Conservation (phyloP, 495 filamentous ascomycete genomes). For the Neurospora tetraspora region DNA sequence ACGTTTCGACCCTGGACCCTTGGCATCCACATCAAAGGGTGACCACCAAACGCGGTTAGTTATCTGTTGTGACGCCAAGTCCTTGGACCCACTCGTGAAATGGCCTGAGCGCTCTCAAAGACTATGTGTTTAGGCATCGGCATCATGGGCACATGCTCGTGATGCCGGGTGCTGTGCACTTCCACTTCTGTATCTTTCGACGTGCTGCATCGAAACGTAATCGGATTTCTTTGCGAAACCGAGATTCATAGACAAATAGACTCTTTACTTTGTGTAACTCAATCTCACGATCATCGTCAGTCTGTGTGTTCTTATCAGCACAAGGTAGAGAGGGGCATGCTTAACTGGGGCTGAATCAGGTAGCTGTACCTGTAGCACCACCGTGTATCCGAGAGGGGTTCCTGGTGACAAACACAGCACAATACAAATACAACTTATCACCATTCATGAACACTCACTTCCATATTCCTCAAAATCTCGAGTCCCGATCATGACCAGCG, state of each 20-base stretch:
- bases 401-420: background rate
- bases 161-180: background rate
- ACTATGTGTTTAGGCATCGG: background rate
- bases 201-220: background rate
- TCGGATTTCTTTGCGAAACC: background rate
- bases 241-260: background rate
- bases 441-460: background rate
- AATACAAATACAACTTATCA: background rate
- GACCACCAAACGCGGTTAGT: background rate
- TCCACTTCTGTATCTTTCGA: no score
- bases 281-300: background rate
- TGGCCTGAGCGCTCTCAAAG: background rate
- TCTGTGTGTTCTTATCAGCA: background rate
- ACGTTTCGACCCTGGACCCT: background rate
- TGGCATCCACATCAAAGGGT: background rate
- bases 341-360: background rate
- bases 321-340: background rate
- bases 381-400: background rate
- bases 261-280: background rate
- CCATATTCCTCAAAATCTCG: background rate
- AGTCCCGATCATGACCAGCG: conserved; percentile 23
- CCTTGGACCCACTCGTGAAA: background rate
- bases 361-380: background rate
- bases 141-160: background rate
- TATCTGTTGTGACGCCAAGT: background rate